Evolutionary conservation across 1,139 yeast genomes (phyloP).

Genomic region (Yamadazyma jaroonii): DNA sequence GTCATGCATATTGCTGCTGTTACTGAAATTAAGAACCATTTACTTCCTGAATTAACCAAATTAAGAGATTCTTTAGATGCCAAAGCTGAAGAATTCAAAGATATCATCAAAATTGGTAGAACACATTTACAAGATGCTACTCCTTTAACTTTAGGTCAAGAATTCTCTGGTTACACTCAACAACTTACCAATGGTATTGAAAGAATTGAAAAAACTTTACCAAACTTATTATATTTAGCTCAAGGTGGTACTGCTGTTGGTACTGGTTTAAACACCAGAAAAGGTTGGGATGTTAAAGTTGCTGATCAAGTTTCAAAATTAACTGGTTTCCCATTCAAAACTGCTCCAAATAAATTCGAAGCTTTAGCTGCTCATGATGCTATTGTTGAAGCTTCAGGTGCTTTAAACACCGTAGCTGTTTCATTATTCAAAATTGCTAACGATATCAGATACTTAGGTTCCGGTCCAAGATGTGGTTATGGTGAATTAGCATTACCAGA

Average conservation of each 20-base stretch:
- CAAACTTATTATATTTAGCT: conserved; percentile 77
- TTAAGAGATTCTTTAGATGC: conserved; percentile 74
- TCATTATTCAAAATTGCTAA: conserved; percentile 95
- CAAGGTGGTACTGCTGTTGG: conserved; percentile 99
- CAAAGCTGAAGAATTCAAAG: conserved; percentile 78
- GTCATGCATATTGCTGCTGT: conserved; percentile 99
- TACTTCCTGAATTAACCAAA: conserved; percentile 75
- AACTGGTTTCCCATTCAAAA: conserved; percentile 83
- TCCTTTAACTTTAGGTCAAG: conserved; percentile 96
- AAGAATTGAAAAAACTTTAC: conserved; percentile 75
- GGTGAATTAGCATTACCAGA: conserved; percentile 95
- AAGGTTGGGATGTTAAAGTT: conserved; percentile 82
- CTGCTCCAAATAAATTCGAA: conserved; percentile 98
- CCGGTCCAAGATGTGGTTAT: conserved; percentile 99
- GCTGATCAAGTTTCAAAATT: conserved; percentile 76
- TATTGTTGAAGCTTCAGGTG: conserved; percentile 95
- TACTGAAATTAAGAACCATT: conserved; percentile 69
- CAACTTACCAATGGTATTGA: conserved; percentile 88
- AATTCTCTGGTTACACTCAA: conserved; percentile 93
- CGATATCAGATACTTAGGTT: conserved; percentile 96
- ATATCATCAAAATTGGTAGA: conserved; percentile 96
- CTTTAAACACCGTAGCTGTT: conserved; percentile 90
- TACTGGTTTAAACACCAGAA: conserved; percentile 91
- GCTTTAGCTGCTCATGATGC: conserved; percentile 99
- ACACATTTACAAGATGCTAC: conserved; percentile 99